Base-by-base conservation (phyloP, 2,329 filamentous ascomycete genomes). In the Westerdykella aurantiaca region DNA sequence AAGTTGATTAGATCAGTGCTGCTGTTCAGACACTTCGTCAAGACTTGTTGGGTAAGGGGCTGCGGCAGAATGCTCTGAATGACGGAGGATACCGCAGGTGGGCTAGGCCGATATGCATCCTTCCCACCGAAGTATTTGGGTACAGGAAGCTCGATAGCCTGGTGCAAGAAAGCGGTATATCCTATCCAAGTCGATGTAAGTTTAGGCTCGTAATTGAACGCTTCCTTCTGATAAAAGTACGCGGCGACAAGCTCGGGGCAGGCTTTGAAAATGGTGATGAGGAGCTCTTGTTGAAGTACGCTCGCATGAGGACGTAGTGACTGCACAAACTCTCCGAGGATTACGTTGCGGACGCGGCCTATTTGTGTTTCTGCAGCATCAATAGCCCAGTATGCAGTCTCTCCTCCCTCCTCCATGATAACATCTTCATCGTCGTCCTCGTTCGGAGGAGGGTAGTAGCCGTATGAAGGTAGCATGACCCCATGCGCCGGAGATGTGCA, bases 151-250 rank as follows among this genome's bases (percentile, higher is more conserved):
- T 84, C 79, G 37, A 96, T 81, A 1, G 83, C 81, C 48, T 85
- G 86, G 66, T 94, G 95, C 5, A 98, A 70, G 49, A 97, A 88
- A 0, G 89, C 82, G 0, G 89, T 88, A 62, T 94, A 95, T 34
- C 91, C 90, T 53, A 97, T 86, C 93, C 93, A 98, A 0, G 89
- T 93, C 37, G 89, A 83, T 3, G 89, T 93, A 5, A 94, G 76
- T 61, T 95, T 97, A 0, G 93, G 90, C 34, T 97, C 90, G 50
- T 95, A 88, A 0, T 83, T 81, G 57, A 97, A 93, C 42, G 60
- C 62, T 18, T 83, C 80, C 60, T 88, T 90, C 61, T 80, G 83
- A 35, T 82, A 75, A 60, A 95, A 97, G 64, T 94, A 98, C 57
- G 89, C 83, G 35, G 88, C 85, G 1, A 95, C 80, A 3, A 97